These are phyloP conservation scores for Basipetospora chlamydospora DNA, from an alignment of 2,329 filamentous ascomycete species.

Conservation along the genomic window DNA sequence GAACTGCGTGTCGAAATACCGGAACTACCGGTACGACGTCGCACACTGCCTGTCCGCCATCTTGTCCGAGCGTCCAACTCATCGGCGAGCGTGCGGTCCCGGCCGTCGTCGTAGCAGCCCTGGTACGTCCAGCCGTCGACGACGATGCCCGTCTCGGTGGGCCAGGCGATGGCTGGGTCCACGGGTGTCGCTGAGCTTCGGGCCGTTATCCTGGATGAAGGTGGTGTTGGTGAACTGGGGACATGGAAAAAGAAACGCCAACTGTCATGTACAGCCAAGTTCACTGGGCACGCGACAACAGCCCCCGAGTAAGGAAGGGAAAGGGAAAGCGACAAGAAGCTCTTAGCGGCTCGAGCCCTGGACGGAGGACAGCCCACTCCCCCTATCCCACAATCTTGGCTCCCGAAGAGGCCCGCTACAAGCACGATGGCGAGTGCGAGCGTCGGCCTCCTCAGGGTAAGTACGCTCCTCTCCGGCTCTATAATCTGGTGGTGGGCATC, in stretches of 20 bases:
- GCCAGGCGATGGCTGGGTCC: not conserved
- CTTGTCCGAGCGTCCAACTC: conserved; percentile 26
- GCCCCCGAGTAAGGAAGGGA: too few relatives aligned
- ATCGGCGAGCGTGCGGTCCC: conserved; percentile 25
- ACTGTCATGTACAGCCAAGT: too few relatives aligned
- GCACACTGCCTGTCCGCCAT: conserved; percentile 36
- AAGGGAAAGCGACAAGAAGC: not conserved
- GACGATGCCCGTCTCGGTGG: not conserved
- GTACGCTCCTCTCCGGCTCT: not conserved
- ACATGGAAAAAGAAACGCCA: too few relatives aligned
- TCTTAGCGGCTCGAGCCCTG: too few relatives aligned
- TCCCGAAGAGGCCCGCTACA: not conserved
- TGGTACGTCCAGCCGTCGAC: not conserved
- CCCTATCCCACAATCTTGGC: conserved; percentile 1
- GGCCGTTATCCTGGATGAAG: too few relatives aligned
- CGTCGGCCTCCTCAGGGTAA: not conserved
- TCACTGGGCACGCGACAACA: too few relatives aligned
- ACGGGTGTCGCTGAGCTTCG: not conserved
- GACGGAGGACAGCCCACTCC: too few relatives aligned
- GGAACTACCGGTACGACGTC: conserved; percentile 28
- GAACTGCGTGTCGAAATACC: conserved; percentile 36
- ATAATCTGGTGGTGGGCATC: too few relatives aligned
- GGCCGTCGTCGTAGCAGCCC: conserved; percentile 1
- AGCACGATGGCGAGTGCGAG: not conserved
- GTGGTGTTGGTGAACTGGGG: too few relatives aligned